Percentiles rank a stretch among this genome's conserved stretches.
Evolutionary conservation across 768 basidiomycete genomes (phyloP).

Genomic region (Trametes punicea): DNA sequence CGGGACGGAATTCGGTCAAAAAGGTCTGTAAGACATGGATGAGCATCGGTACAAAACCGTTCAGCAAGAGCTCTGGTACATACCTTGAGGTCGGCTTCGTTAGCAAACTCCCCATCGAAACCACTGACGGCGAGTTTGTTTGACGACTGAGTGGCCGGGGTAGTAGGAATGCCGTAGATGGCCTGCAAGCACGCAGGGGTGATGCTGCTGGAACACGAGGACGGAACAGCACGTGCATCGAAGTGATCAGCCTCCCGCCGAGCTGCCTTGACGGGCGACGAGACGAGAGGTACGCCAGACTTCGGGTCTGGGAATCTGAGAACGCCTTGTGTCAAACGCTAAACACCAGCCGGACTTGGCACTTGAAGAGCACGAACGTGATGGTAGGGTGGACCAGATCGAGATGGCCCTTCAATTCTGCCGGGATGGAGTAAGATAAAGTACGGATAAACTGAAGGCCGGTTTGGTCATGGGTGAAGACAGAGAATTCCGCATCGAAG

Average conservation of each 20-base stretch:
- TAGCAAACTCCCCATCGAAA: slow-evolving; percentile 33
- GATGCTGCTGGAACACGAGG: slow-evolving; percentile 25
- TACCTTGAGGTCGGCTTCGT: slow-evolving; percentile 27
- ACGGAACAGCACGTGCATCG: slow-evolving; percentile 9
- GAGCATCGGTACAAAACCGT: background rate
- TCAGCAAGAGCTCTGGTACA: background rate
- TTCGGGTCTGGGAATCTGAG: slow-evolving; percentile 20
- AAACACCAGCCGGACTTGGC: background rate
- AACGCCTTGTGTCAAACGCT: background rate
- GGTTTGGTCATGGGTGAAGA: slow-evolving; percentile 26
- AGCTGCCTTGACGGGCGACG: slow-evolving; percentile 23
- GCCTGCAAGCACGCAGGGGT: slow-evolving; percentile 32
- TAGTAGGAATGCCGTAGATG: slow-evolving; percentile 30
- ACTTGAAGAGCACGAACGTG: slow-evolving; percentile 13
- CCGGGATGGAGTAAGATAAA: slow-evolving; percentile 32
- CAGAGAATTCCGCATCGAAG: slow-evolving; percentile 30
- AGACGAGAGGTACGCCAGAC: slow-evolving; percentile 1
- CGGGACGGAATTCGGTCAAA: slow-evolving; percentile 30
- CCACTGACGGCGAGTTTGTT: slow-evolving; percentile 34
- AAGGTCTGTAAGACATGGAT: slow-evolving; percentile 40
- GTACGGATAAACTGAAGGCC: slow-evolving; percentile 28
- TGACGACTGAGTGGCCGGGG: slow-evolving; percentile 22
- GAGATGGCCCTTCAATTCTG: slow-evolving; percentile 26
- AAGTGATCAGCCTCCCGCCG: background rate
- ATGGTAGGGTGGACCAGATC: slow-evolving; percentile 32